Evolutionary conservation across 2,329 filamentous ascomycete genomes (phyloP), one percentile per base, ranked within the genome.

Genomic region (Apiospora aurea): DNA sequence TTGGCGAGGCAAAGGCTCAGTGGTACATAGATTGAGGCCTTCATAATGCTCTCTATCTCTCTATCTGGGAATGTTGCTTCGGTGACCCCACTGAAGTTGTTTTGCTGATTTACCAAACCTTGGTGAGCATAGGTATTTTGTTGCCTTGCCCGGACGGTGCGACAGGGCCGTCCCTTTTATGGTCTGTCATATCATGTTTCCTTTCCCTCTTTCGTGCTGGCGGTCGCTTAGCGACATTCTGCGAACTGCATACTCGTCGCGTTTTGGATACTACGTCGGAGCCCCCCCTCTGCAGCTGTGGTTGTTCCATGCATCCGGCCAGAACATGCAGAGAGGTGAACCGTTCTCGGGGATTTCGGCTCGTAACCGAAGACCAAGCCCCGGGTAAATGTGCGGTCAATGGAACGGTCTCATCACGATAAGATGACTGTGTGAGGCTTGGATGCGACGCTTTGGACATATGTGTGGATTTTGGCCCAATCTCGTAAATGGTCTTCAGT

Each of bases 1-100:
- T 72, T 71, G 13, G 74, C 69, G 61, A 79, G 74, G 57, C 76
- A 71, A 26, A 77, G 72, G 71, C 73, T 57, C 24, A 75, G 26
- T 26, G 75, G 34, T 51, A 77, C 21, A 1, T 70, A 66, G 51
- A 21, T 71, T 2, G 53, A 61, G 71, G 76, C 74, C 69, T 75
- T 74, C 75, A 78, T 78, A 24, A 66, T 75, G 64, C 43, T 53
- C 16, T 61, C 29, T 7, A 13, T 3, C 21, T 61, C 6, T 21
- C 21, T 61, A n/a, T 26, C 21, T 18, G 18, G 8, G 21, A n/a
- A 38, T 0, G 7, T 6, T 10, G 21, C 53, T 34, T 57, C 11
- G 29, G 8, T 14, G 18, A 61, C 11, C 10, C 11, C 10, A 51
- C 18, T 38, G 53, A 21, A 21, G 7, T 5, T 53, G 3, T 38